phyloP scores from a whole-genome alignment of 2,329 filamentous ascomycete genomes.

The Ceratocystis colombiana region DNA sequence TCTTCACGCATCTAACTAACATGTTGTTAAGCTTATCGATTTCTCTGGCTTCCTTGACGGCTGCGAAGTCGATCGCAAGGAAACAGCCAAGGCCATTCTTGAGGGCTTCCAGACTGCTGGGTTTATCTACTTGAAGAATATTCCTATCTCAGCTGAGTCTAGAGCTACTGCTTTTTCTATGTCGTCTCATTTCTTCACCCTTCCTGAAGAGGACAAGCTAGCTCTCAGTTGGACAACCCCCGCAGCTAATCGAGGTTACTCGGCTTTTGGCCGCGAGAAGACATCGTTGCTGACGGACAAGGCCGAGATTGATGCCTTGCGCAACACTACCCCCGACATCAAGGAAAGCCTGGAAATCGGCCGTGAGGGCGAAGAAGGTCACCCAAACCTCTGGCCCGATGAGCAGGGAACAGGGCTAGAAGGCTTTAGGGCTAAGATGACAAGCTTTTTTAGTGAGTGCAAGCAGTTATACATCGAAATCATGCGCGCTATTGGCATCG shows the following conservation, averaged over 20 bases:
- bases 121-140: conserved; percentile 80
- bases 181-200: conserved; percentile 61
- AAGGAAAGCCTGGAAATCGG: conserved; percentile 59
- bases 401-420: conserved; percentile 37
- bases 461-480: conserved; percentile 64
- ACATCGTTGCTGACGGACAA: conserved; percentile 47
- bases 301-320: conserved; percentile 47
- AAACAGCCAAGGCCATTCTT: conserved; percentile 62
- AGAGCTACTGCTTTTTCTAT: conserved; percentile 54
- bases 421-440: conserved; percentile 63
- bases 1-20: conserved; percentile 27
- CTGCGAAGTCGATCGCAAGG: conserved; percentile 47
- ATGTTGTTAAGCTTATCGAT: conserved; percentile 55
- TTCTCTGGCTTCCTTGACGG: conserved; percentile 63
- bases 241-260: conserved; percentile 64
- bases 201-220: conserved; percentile 53
- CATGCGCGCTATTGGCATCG: conserved; percentile 78
- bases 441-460: conserved; percentile 63
- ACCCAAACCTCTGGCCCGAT: conserved; percentile 70
- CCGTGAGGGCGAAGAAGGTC: conserved; percentile 46
- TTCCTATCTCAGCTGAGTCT: conserved; percentile 54
- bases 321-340: conserved; percentile 50
- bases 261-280: conserved; percentile 60
- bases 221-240: conserved; percentile 60
- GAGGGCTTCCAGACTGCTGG: conserved; percentile 74